A percentile compares a stretch with the other conserved stretches of the same genome.
Conservation (phyloP, 148 eudicot genomes). For the Fagopyrum esculentum region DNA sequence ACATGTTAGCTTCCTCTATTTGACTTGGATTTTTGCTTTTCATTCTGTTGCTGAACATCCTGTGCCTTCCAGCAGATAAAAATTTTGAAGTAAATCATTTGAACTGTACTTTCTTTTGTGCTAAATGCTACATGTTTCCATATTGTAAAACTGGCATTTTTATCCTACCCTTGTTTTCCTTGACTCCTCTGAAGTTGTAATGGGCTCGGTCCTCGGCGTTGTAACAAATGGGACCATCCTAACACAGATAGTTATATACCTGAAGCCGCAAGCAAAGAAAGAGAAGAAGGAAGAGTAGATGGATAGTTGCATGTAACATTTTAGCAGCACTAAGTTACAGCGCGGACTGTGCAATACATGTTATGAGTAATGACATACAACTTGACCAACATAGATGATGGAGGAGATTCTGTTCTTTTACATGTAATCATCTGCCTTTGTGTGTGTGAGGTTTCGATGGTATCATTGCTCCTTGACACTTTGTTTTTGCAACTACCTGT, state of each 20-base stretch:
- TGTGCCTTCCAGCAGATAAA: background rate
- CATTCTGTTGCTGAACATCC: background rate
- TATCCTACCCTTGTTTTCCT: conserved; percentile 20
- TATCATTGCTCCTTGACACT: background rate
- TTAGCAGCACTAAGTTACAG: background rate
- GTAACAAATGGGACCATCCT: conserved; percentile 60
- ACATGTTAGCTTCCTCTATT: background rate
- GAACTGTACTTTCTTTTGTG: background rate
- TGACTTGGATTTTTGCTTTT: background rate
- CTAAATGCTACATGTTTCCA: background rate
- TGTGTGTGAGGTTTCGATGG: background rate
- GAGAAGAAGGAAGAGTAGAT: conserved; percentile 69
- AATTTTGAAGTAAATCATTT: too few relatives aligned
- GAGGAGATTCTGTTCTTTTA: background rate
- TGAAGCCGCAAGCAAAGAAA: conserved; percentile 49
- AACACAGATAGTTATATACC: conserved; percentile 73
- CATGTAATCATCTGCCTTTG: background rate
- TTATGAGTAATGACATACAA: background rate
- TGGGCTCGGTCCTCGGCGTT: conserved; percentile 74
- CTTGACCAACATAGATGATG: conserved; percentile 10
- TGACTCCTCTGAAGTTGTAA: conserved; percentile 43
- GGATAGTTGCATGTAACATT: background rate
- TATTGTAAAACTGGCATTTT: background rate
- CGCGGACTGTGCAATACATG: background rate
- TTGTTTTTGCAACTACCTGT: background rate